Evolutionary conservation across 306 rosid species (phyloP).

Genomic region (Vicia sativa): DNA sequence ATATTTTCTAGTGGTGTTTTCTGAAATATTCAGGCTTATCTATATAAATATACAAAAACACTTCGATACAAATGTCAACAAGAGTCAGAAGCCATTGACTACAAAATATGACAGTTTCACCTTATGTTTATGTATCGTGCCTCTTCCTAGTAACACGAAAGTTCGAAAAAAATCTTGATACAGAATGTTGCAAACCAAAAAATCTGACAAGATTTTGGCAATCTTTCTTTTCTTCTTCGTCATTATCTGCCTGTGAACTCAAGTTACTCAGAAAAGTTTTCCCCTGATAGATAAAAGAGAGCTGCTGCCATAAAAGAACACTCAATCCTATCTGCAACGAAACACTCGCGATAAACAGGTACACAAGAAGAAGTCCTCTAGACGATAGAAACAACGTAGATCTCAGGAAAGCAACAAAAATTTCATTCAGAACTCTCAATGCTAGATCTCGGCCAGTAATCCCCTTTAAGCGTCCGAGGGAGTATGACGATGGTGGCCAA

Average conservation of each 20-base stretch:
- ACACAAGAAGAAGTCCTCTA: conserved; percentile 73
- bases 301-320: conserved; percentile 94
- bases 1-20: background rate
- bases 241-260: conserved; percentile 50
- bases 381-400: conserved; percentile 66
- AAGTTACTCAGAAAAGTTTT: conserved; percentile 69
- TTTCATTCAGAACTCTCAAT: conserved; percentile 45
- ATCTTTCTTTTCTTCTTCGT: conserved; percentile 58
- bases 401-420: conserved; percentile 51
- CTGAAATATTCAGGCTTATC: background rate
- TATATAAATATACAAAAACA: conserved; percentile 20
- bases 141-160: conserved; percentile 53
- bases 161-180: conserved; percentile 61
- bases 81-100: conserved; percentile 8
- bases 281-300: conserved; percentile 73
- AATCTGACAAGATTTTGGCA: conserved; percentile 78
- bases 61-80: conserved; percentile 23
- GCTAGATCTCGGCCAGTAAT: conserved; percentile 29
- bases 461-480: conserved; percentile 38
- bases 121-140: conserved; percentile 58
- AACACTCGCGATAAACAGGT: conserved; percentile 74
- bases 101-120: conserved; percentile 34
- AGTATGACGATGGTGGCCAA: conserved; percentile 61
- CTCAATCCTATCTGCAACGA: conserved; percentile 72
- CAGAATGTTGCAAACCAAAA: conserved; percentile 64